These are phyloP conservation scores for Magnusiomyces suaveolens DNA, from an alignment of 1,139 yeast species.

Conservation along the genomic window DNA sequence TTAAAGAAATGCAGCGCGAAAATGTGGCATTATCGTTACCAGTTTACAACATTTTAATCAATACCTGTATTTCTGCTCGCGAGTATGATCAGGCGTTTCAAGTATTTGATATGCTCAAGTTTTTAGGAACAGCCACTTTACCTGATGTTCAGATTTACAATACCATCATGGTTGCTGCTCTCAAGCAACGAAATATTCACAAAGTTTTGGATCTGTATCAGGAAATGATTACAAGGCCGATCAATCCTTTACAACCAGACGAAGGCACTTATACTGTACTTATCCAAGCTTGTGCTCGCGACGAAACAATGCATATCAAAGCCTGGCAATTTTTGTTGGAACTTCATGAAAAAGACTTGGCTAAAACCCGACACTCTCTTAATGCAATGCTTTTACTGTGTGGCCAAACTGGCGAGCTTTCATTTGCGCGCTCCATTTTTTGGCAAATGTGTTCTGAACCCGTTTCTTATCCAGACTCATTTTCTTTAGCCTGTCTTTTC, in stretches of 20 bases:
- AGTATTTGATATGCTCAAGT: constrained; percentile 79
- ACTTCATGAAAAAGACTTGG: constrained; percentile 43
- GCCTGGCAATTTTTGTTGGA: constrained; percentile 79
- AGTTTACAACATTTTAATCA: constrained; percentile 55
- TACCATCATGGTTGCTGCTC: constrained; percentile 58
- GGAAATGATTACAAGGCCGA: constrained; percentile 46
- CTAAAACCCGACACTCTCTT: constrained; percentile 43
- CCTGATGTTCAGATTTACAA: constrained; percentile 66
- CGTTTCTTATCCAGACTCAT: constrained; percentile 27
- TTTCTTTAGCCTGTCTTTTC: constrained; percentile 27
- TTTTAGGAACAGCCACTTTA: constrained; percentile 49
- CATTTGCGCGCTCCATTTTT: constrained; percentile 64
- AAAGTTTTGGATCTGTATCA: constrained; percentile 65
- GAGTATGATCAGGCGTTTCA: constrained; percentile 55
- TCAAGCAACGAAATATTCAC: constrained; percentile 53
- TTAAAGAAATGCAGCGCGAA: constrained; percentile 43
- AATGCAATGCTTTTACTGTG: constrained; percentile 66
- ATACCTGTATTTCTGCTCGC: constrained; percentile 49
- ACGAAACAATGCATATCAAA: constrained; percentile 39
- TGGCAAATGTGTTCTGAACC: constrained; percentile 42
- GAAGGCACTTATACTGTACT: constrained; percentile 51
- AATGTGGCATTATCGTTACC: constrained; percentile 47
- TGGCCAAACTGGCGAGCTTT: constrained; percentile 69
- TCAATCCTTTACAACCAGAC: constrained; percentile 34
- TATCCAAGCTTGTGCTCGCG: constrained; percentile 63